Evolutionary conservation across 78 protist genomes (phyloP).

Genomic region (Corallochytrium limacisporum): DNA sequence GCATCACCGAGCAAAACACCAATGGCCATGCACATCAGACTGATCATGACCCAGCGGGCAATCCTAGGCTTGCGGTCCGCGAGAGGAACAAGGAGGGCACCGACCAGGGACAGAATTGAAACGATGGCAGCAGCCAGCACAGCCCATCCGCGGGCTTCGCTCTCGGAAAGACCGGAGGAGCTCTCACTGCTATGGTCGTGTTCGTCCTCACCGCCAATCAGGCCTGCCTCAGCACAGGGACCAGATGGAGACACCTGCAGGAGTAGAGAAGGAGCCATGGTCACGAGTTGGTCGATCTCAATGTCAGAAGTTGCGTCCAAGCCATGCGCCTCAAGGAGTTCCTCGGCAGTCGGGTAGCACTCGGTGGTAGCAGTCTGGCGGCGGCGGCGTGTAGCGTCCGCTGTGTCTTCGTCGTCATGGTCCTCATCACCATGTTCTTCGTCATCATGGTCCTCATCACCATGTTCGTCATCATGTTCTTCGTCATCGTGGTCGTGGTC

Average conservation of each 20-base stretch:
- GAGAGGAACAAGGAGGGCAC: background rate
- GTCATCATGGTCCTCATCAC: background rate
- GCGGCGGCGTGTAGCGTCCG: background rate
- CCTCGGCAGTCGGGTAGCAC: background rate
- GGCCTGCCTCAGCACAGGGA: too few species aligned
- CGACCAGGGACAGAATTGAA: background rate
- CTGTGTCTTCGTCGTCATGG: background rate
- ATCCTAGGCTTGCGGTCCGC: background rate
- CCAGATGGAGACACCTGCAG: too few species aligned
- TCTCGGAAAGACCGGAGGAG: too few species aligned
- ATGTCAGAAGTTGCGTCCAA: too few species aligned
- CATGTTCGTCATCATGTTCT: background rate
- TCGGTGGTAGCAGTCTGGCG: background rate
- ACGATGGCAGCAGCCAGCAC: background rate
- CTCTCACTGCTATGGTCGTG: too few species aligned
- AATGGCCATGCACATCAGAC: background rate
- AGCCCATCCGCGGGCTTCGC: background rate
- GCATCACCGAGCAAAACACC: conserved; percentile 8
- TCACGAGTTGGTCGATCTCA: too few species aligned
- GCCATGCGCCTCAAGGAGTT: too few species aligned
- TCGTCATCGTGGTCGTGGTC: background rate
- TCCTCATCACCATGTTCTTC: background rate
- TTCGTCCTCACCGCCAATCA: too few species aligned
- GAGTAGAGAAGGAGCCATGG: too few species aligned
- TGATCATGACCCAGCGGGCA: conserved; percentile 1